Evolutionary conservation across 345 rosid genomes (phyloP), one percentile per base, ranked within the genome.

Genomic region (Cochlearia excelsa): DNA sequence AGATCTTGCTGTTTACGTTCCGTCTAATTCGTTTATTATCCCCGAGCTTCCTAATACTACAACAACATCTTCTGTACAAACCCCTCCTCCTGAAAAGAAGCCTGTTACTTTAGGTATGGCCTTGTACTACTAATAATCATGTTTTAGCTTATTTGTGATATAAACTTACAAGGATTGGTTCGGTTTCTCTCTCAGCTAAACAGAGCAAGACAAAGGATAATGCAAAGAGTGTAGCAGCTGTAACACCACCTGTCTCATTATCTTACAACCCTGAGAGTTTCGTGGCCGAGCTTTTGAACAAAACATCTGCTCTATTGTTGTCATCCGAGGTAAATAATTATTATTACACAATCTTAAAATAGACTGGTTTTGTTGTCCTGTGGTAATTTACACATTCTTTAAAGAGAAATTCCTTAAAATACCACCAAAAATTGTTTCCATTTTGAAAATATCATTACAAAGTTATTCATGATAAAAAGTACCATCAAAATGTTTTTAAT

Each of bases 1-100:
- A 1, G 98, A 92, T 74, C 82, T 92, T 50, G 91, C 93, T 59
- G 66, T 69, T 48, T 76, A 83, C 68, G 96, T 84, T 63, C 95
- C 96, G 23, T 78, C 89, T 38, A 69, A 67, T 58, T 76, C 93
- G 53, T 57, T 63, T 8, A 68, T 73, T 72, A 42, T 83, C 56
- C 82, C 84, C 4, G 90, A 86, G 61, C 59, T 59, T 72, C 57
- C 80, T 8, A 79, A 71, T 27, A 69, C 72, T 51, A 57, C 70
- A 31, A 69, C 72, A 54, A 57, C 70, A 31, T 62, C 73, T 56
- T 52, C 80, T 7, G 8, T 34, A 5, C 80, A 78, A 60, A 61
- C 56, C 48, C 66, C 73, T 56, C 54, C 63, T 27, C 74, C 54
- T 61, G 78, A 63, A 46, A 65, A 61, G 61, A 84, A 80, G 65